Evolutionary conservation across 441 rosid genomes (phyloP), one percentile per base, ranked within the genome.

Genomic region (Francoa sonchifolia): DNA sequence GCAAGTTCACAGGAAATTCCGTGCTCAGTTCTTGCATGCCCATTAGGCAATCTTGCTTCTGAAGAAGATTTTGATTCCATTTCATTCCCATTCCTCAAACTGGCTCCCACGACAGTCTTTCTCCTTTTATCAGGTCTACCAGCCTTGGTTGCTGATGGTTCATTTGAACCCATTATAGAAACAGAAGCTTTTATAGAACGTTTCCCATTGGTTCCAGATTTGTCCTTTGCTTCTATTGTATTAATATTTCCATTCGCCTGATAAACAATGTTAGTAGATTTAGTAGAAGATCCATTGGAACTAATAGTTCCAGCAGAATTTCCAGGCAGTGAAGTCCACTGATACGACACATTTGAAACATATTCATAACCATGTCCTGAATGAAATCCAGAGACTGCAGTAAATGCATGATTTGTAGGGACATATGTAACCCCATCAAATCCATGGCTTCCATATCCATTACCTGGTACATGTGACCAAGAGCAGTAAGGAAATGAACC

Each of bases 401-500:
- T 77, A 59, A 74, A 61, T 0, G 89, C 48, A 41, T 79, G 41
- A 53, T 63, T 76, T 4, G 83, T 63, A 7, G 94, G 88, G 66
- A 74, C 77, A 46, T 74, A 84, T 2, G 86, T 44, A 42, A 71
- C 67, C 10, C 81, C 79, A 50, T 78, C 93, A 43, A 83, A 77
- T 46, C 83, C 79, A 71, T 81, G 93, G 39, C 72, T 57, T 46
- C 73, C 72, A 58, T 75, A 74, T 12, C 92, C 89, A 51, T 77
- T 82, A 57, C 65, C 52, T 7, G 92, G 73, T 29, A 55, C 39
- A 46, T 67, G 81, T 21, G 94, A 54, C 74, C 77, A 77, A 20
- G 86, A 74, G 31, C 66, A 53, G 52, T 79, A 85, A 21, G 93
- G 98, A 65, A 82, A 77, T 42, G 95, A 68, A 35, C 96, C 96